Evolutionary conservation across 257 asterid genomes (phyloP).

Genomic region (Linaria vulgaris): DNA sequence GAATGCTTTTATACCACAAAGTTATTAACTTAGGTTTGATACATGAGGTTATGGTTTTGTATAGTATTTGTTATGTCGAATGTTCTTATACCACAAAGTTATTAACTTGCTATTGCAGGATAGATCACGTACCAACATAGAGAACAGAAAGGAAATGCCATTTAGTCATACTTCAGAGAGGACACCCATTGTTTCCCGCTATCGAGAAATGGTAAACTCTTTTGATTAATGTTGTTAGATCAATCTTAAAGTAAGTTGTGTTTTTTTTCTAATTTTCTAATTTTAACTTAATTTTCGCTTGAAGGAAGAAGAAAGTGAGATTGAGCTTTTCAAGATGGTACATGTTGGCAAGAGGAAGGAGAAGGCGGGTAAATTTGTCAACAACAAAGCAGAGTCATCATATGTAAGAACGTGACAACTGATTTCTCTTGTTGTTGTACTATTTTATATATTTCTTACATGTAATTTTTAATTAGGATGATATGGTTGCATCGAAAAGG

Average conservation of each 20-base stretch:
- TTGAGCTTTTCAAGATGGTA: background rate
- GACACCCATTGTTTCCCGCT: conserved; percentile 11
- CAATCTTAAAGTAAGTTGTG: background rate
- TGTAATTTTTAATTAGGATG: background rate
- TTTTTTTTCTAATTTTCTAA: background rate
- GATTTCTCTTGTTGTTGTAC: background rate
- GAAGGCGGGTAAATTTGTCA: background rate
- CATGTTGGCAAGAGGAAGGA: background rate
- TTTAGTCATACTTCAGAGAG: conserved; percentile 11
- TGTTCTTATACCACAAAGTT: background rate
- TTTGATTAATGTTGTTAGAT: background rate
- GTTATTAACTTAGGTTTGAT: background rate
- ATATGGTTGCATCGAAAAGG: background rate
- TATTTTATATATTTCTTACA: background rate
- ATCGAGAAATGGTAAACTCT: background rate
- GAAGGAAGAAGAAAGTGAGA: background rate
- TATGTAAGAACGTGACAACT: background rate
- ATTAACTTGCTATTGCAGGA: conserved; percentile 8
- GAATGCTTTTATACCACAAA: too few relatives aligned
- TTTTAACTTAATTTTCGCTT: background rate
- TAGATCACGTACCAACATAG: conserved; percentile 1
- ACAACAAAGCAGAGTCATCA: background rate
- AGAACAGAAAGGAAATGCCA: background rate
- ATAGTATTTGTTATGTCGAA: background rate
- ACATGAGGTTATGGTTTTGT: background rate